Conservation (phyloP, 495 filamentous ascomycete species). For the Aspergillus conjunctus region DNA sequence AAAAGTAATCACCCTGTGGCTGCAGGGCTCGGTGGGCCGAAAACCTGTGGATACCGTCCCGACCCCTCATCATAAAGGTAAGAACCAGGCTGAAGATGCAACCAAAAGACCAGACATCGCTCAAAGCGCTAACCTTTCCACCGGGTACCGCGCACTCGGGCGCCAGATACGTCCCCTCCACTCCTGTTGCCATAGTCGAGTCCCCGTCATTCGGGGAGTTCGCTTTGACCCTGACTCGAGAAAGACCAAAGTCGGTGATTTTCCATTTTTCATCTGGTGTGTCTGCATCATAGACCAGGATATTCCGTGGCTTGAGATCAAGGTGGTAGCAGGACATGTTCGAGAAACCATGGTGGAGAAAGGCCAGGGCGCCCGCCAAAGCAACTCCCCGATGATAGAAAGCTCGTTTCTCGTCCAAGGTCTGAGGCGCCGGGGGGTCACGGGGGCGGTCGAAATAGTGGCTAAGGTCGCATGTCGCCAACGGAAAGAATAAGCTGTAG, state of each 20-base stretch:
- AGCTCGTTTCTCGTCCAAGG: constrained; percentile 7
- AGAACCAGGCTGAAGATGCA: constrained; percentile 29
- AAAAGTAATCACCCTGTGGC: constrained; percentile 21
- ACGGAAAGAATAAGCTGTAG: constrained; percentile 24
- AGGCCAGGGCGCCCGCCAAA: constrained; percentile 28
- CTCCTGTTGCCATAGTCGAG: constrained; percentile 10
- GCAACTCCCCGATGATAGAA: constrained; percentile 22
- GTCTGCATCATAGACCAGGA: constrained; percentile 33
- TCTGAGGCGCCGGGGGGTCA: background rate
- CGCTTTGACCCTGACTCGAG: constrained; percentile 17
- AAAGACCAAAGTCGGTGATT: constrained; percentile 37
- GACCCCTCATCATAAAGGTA: constrained; percentile 21
- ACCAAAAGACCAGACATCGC: constrained; percentile 32
- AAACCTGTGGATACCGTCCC: constrained; percentile 12
- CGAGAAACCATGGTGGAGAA: constrained; percentile 28
- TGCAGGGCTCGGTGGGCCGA: constrained; percentile 2
- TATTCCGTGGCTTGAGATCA: constrained; percentile 49
- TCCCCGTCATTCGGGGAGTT: constrained; percentile 1
- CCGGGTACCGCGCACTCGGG: constrained; percentile 23
- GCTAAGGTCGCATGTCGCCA: constrained; percentile 23
- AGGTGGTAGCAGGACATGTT: constrained; percentile 33
- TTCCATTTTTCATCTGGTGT: constrained; percentile 29
- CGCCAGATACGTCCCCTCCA: constrained; percentile 28
- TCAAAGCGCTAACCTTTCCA: constrained; percentile 19
- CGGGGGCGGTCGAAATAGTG: constrained; percentile 17